Percentiles rank a stretch among this genome's conserved stretches.
phyloP scores from a whole-genome alignment of 2,329 filamentous ascomycete genomes.

The Trichoderma semiorbis region DNA sequence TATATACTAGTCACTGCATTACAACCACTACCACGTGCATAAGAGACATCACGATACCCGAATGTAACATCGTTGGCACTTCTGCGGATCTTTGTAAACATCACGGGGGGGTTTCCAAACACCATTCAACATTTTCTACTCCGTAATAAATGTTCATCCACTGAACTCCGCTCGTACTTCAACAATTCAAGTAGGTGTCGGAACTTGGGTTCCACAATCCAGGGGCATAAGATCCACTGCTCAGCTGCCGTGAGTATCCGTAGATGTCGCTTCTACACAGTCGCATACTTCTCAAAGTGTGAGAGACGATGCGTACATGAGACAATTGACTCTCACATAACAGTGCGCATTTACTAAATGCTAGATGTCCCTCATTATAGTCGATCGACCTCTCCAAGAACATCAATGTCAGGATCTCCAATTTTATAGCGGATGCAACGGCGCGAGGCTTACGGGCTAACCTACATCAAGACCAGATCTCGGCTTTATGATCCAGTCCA shows the following conservation, averaged over 20 bases:
- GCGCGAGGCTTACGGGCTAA: not conserved
- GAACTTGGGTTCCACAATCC: not conserved
- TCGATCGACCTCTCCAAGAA: not conserved
- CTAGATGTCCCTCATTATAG: not conserved
- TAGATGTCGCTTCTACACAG: not conserved
- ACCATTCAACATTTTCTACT: not conserved
- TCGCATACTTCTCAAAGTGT: not conserved
- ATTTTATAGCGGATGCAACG: not conserved
- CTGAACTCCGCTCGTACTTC: not conserved
- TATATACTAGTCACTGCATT: not conserved
- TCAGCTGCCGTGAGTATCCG: not conserved
- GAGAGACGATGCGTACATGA: not conserved
- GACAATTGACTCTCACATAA: not conserved
- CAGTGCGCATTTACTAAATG: not conserved
- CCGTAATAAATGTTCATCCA: not conserved
- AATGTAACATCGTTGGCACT: not conserved
- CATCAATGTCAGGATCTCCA: not conserved
- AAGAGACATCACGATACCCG: not conserved
- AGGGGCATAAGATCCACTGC: not conserved
- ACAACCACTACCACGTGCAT: not conserved
- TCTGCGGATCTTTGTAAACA: not conserved
- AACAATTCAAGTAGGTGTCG: not conserved
- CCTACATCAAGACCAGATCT: not conserved
- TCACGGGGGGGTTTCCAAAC: not conserved
- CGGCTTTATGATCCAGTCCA: not conserved